Evolutionary conservation across 805 yeast genomes (phyloP), one percentile per base, ranked within the genome.

Genomic region (Wickerhamiella australiensis): DNA sequence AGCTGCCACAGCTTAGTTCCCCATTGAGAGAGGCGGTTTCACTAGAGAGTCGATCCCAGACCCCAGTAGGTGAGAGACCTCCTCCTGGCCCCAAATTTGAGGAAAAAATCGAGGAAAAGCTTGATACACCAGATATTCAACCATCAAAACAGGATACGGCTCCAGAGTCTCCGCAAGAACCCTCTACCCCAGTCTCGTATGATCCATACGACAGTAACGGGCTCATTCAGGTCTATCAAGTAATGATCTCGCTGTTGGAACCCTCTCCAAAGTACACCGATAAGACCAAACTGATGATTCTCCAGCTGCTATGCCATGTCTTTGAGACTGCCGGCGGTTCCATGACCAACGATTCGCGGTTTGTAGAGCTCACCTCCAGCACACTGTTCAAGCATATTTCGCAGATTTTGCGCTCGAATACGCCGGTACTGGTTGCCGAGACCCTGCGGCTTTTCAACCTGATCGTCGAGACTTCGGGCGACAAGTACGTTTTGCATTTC

Each of bases 311-410:
- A 37, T 80, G 79, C 49, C 80, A 82, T 0, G 82, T 94, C 0
- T 72, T 92, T 45, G 97, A 92, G 64, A 80, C 85, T 4, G 72
- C 86, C 9, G 96, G 96, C 2, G 68, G 71, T 48, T 70, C 68
- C 13, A 72, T 87, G 47, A 69, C 75, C 3, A 62, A 67, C 25
- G 90, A 84, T 60, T 78, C 83, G 1, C 71, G 80, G 3, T 67
- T 88, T 42, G 73, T 85, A 61, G 74, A 72, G 17, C 67, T 86
- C 23, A 74, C 85, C 8, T 76, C 90, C 1, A 92, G 86, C 59
- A 80, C 84, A 8, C 75, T 88, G n/a, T 85, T 86, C 63, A 90
- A 87, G 61, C 84, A 85, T 59, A 72, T 88, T 25, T 76, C 90
- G 42, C 92, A 80, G 61, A 75, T 87, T 23, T 77, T 87, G 26